Base-by-base conservation (phyloP, 108 stramenopile genomes). In the Aurantiochytrium sp. region DNA sequence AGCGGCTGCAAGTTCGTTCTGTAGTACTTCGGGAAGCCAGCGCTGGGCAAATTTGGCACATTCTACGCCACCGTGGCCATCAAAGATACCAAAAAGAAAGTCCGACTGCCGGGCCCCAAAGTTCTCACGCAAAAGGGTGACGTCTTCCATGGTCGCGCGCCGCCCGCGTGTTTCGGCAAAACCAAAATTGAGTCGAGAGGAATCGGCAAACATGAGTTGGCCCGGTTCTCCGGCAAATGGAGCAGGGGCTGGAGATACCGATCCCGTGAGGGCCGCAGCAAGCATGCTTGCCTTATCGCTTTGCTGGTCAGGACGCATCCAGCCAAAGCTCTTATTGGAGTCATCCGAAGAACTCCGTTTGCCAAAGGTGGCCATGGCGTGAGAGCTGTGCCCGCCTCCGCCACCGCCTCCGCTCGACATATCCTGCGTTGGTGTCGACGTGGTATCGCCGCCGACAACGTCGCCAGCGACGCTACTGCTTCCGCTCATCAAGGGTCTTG, bases 11-110 rank as follows among this genome's bases (percentile, higher is more conserved):
- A 83, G 76, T 53, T 83, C 76, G 5, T 12, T 23, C 25, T 47
- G 49, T 6, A 83, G n/a, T 18, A 28, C 23, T 45, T 83, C 76
- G 25, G 51, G 76, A 35, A 53, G 51, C 45, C 49, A 53, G 6
- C 6, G 14, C 10, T 53, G 76, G 6, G 51, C 76, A 4, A 83
- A 83, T 53, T 83, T 83, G 19, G 94, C 96, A 60, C 94, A 95
- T n/a, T 95, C 93, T 51, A 60, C 87, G 14, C 97, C 97, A 47
- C 98, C 98, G 89, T 99, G 98, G 5, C 98, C 98, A 89, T 99
- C 98, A 91, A 98, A 98, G 4, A 97, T 96, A 25, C 96, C 97
- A 60, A 93, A 94, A 21, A 94, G 16, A 23, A 53, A 53, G 25
- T 83, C 76, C 6, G 45, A 53, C 1, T 23, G n/a, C 14, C 49